These are phyloP conservation scores for Aspergillus viridinutans DNA, from an alignment of 2,329 filamentous ascomycete genomes.

Conservation along the genomic window DNA sequence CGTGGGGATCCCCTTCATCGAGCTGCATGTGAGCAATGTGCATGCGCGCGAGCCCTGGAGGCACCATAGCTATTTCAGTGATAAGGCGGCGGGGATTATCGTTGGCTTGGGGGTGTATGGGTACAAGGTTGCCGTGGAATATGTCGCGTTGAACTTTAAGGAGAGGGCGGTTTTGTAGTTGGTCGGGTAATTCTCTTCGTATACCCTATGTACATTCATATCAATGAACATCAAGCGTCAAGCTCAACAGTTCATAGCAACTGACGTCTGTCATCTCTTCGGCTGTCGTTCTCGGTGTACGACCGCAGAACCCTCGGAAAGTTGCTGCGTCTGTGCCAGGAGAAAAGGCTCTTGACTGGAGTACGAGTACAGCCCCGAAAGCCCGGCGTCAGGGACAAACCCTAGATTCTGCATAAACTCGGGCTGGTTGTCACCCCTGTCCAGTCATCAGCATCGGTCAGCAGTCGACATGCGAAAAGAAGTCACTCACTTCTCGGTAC, in stretches of 20 bases:
- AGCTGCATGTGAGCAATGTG: conserved; percentile 73
- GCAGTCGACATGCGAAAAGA: background rate
- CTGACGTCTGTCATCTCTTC: too few species aligned
- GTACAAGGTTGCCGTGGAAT: conserved; percentile 59
- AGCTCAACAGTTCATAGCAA: too few species aligned
- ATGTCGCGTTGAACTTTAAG: conserved; percentile 38
- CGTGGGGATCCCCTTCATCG: conserved; percentile 68
- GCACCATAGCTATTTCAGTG: conserved; percentile 66
- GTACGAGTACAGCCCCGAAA: conserved; percentile 35
- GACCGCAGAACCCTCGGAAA: conserved; percentile 15
- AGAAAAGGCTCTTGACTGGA: conserved; percentile 33
- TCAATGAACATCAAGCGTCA: too few species aligned
- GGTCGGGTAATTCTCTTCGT: too few species aligned
- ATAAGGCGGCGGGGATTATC: conserved; percentile 71
- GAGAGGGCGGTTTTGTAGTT: conserved; percentile 19
- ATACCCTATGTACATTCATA: too few species aligned
- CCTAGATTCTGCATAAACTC: conserved; percentile 39
- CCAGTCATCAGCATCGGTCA: conserved; percentile 7
- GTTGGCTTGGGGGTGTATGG: conserved; percentile 63
- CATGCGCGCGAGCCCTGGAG: conserved; percentile 67
- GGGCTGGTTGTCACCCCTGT: conserved; percentile 31
- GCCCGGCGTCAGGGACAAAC: conserved; percentile 33
- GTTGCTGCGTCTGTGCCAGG: conserved; percentile 27
- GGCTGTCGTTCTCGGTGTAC: conserved; percentile 10
- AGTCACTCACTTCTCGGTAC: conserved; percentile 42